phyloP scores from a whole-genome alignment of 257 asterid genomes.

The Euphrasia confusa region DNA sequence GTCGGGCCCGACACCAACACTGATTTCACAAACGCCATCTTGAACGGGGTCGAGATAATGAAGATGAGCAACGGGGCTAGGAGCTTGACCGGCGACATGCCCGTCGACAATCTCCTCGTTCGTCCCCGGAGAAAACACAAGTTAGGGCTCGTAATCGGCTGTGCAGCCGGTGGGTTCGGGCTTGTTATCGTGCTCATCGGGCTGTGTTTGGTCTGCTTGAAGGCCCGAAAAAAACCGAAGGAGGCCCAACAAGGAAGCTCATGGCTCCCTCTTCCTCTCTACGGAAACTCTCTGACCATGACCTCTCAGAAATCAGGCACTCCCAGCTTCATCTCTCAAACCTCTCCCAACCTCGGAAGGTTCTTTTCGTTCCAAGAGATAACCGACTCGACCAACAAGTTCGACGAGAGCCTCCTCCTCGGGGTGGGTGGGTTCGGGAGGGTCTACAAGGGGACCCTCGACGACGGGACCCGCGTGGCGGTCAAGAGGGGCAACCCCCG shows the following conservation, averaged over 20 bases:
- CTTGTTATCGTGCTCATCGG: conserved; percentile 42
- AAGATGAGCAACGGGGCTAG: conserved; percentile 63
- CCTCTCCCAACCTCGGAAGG: conserved; percentile 56
- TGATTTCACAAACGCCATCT: conserved; percentile 45
- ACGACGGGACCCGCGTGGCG: conserved; percentile 62
- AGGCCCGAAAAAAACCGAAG: conserved; percentile 42
- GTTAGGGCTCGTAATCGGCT: conserved; percentile 33
- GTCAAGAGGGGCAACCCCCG: conserved; percentile 78
- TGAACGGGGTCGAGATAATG: conserved; percentile 73
- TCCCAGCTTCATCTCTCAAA: conserved; percentile 57
- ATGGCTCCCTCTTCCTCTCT: conserved; percentile 59
- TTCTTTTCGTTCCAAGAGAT: conserved; percentile 66
- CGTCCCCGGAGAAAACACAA: conserved; percentile 37
- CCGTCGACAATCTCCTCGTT: conserved; percentile 47
- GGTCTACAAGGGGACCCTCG: conserved; percentile 64
- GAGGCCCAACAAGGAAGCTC: conserved; percentile 42
- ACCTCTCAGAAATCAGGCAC: conserved; percentile 68
- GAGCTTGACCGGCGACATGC: conserved; percentile 51
- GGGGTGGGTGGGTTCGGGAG: conserved; percentile 85
- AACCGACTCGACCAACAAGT: conserved; percentile 61
- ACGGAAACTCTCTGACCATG: conserved; percentile 59
- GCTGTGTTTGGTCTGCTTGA: conserved; percentile 45
- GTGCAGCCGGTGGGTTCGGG: conserved; percentile 37
- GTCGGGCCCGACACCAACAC: conserved; percentile 52
- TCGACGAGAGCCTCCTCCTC: conserved; percentile 57